Evolutionary conservation across 257 asterid genomes (phyloP).

Genomic region (Primulina tabacum): DNA sequence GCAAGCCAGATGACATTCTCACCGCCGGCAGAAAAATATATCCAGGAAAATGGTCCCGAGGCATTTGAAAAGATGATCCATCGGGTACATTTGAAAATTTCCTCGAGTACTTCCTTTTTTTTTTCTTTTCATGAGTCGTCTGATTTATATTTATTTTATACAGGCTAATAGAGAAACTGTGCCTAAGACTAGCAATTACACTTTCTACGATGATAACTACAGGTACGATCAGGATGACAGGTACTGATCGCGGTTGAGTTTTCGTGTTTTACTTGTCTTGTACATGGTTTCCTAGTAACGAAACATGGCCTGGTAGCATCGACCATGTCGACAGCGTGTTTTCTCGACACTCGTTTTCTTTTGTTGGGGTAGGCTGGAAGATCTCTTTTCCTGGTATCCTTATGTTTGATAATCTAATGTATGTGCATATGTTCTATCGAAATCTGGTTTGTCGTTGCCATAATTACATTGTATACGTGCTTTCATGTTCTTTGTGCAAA

Average conservation of each 20-base stretch:
- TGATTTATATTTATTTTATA: slow-evolving; percentile 17
- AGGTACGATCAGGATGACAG: slow-evolving; percentile 43
- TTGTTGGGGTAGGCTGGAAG: neutral
- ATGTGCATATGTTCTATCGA: neutral
- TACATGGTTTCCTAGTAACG: neutral
- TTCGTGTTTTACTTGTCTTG: neutral
- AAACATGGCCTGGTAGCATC: neutral
- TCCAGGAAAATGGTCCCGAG: slow-evolving; percentile 60
- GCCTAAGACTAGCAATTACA: slow-evolving; percentile 35
- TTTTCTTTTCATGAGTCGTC: neutral
- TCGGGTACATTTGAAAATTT: slow-evolving; percentile 41
- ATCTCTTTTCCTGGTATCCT: neutral
- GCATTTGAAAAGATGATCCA: slow-evolving; percentile 69
- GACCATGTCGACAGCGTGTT: neutral
- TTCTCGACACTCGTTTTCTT: neutral
- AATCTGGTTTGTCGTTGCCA: neutral
- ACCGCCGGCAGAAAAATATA: slow-evolving; percentile 83
- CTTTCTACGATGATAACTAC: slow-evolving; percentile 46
- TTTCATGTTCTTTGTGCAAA: neutral
- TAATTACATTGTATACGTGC: no score
- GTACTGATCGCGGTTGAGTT: slow-evolving; percentile 36
- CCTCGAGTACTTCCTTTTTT: neutral
- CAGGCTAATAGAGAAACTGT: slow-evolving; percentile 57
- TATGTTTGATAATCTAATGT: neutral
- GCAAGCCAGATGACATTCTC: slow-evolving; percentile 72